Percentiles rank a stretch among this genome's conserved stretches.
Conservation (phyloP, 1,284 basidiomycete species). For the Ceraceosorus bombacis region DNA sequence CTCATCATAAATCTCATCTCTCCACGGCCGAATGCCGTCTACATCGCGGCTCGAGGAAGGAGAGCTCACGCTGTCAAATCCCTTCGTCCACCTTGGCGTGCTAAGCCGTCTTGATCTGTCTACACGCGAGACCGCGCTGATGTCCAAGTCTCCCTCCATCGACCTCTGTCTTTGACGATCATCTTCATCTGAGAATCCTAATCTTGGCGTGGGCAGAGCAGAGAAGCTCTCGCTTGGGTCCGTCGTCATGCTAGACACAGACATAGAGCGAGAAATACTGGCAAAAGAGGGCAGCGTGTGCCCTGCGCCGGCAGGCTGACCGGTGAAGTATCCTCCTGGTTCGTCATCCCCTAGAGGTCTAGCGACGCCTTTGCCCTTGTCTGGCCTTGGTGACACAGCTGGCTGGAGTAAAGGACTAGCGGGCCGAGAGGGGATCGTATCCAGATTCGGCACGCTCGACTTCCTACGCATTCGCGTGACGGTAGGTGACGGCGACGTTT, state of each 20-base stretch:
- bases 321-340: neutral
- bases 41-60: neutral
- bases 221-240: neutral
- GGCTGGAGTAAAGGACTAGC: constrained; percentile 7
- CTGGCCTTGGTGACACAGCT: constrained; percentile 1
- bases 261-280: no score
- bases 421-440: neutral
- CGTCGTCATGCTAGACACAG: neutral
- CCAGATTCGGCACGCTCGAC: neutral
- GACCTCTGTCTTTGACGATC: neutral
- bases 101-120: neutral
- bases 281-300: neutral
- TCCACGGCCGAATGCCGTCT: neutral
- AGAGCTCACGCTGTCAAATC: neutral
- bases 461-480: neutral
- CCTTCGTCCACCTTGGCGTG: neutral
- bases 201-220: constrained; percentile 1
- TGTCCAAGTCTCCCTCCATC: constrained; percentile 1
- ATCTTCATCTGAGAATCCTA: neutral
- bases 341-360: constrained; percentile 2
- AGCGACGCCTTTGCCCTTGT: constrained; percentile 13
- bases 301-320: constrained; percentile 2
- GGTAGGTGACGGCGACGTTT: neutral
- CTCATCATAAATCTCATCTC: constrained; percentile 2
- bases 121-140: neutral